phyloP scores from a whole-genome alignment of 2,329 filamentous ascomycete species.

The Pyrenophora seminiperda region DNA sequence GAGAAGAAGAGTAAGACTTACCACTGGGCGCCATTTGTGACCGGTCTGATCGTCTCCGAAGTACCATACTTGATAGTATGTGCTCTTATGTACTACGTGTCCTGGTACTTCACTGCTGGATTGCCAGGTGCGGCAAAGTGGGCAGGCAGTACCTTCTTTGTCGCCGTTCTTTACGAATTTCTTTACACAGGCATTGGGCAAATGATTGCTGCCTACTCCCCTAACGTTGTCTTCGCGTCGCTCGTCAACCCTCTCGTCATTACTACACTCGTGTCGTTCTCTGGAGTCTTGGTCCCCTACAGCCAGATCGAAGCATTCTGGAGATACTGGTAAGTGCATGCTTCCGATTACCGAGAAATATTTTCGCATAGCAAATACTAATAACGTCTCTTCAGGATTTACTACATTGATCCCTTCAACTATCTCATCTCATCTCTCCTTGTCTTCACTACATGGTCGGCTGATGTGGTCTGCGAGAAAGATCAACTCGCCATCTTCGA shows the following conservation, averaged over 20 bases:
- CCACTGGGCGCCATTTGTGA: slow-evolving; percentile 72
- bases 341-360: too few species aligned
- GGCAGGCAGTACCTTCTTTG: slow-evolving; percentile 56
- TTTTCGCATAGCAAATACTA: slow-evolving; percentile 39
- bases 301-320: slow-evolving; percentile 70
- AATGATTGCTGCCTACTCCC: slow-evolving; percentile 54
- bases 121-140: slow-evolving; percentile 48
- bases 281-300: slow-evolving; percentile 66
- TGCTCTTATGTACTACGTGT: slow-evolving; percentile 65
- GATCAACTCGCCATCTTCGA: slow-evolving; percentile 50
- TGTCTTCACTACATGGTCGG: slow-evolving; percentile 49
- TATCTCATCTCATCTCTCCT: slow-evolving; percentile 48
- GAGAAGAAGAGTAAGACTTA: slow-evolving; percentile 69
- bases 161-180: slow-evolving; percentile 52
- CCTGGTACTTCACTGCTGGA: slow-evolving; percentile 64
- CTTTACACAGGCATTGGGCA: slow-evolving; percentile 58
- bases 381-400: slow-evolving; percentile 46
- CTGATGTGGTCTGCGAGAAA: slow-evolving; percentile 42
- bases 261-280: slow-evolving; percentile 23
- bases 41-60: slow-evolving; percentile 71
- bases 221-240: slow-evolving; percentile 53
- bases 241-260: slow-evolving; percentile 51
- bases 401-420: slow-evolving; percentile 6
- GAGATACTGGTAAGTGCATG: slow-evolving; percentile 49
- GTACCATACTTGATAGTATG: slow-evolving; percentile 67